A percentile compares a stretch with the other conserved stretches of the same genome.
Evolutionary conservation across 495 filamentous ascomycete species (phyloP).

Genomic region (Daldinia decipiens): DNA sequence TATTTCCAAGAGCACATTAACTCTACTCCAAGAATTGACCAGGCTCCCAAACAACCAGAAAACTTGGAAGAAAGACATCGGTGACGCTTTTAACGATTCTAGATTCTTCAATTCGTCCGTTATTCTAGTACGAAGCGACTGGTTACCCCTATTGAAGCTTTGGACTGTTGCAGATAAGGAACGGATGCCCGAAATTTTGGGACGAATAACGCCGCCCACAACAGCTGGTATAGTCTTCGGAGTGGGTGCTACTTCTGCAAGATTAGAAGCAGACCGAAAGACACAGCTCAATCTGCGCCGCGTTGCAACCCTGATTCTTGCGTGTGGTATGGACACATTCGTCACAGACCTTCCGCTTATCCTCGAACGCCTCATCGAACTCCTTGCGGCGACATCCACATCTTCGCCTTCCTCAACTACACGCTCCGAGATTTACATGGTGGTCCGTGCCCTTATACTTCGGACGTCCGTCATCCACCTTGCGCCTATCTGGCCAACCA

Average conservation of each 20-base stretch:
- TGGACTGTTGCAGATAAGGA: conserved; percentile 89
- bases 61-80: conserved; percentile 90
- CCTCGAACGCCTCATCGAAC: conserved; percentile 85
- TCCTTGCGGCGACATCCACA: conserved; percentile 83
- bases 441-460: conserved; percentile 82
- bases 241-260: conserved; percentile 93
- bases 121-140: conserved; percentile 72
- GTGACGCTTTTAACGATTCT: conserved; percentile 89
- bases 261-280: conserved; percentile 91
- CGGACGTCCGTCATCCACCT: conserved; percentile 80
- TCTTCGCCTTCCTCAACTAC: conserved; percentile 93
- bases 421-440: conserved; percentile 87
- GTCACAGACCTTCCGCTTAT: conserved; percentile 76
- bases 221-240: conserved; percentile 99
- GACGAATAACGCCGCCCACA: conserved; percentile 81
- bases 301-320: conserved; percentile 79
- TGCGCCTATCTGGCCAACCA: conserved; percentile 85
- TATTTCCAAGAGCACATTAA: conserved; percentile 73
- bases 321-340: conserved; percentile 78
- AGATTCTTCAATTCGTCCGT: conserved; percentile 80
- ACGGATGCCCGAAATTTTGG: conserved; percentile 80
- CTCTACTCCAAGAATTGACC: conserved; percentile 79
- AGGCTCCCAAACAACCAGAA: conserved; percentile 83
- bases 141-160: conserved; percentile 85
- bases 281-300: conserved; percentile 91